Evolutionary conservation across 495 filamentous ascomycete species (phyloP).

Genomic region (Aspergillus asperescens): DNA sequence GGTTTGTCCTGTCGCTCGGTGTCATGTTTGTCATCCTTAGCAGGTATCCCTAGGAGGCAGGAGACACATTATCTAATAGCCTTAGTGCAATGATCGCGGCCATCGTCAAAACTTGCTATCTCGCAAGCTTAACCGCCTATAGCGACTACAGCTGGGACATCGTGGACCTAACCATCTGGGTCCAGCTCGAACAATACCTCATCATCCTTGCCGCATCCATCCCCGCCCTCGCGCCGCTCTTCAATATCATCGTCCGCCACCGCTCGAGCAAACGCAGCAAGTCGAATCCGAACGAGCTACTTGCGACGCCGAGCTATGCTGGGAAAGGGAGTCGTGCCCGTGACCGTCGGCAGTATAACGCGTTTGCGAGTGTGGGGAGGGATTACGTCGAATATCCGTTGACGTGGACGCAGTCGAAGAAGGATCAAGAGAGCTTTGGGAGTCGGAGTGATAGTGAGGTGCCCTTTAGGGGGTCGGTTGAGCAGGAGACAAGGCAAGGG

Average conservation of each 20-base stretch:
- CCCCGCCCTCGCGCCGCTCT: constrained; percentile 10
- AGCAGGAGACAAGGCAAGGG: not conserved
- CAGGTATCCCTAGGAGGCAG: too few relatives aligned
- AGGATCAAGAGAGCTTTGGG: not conserved
- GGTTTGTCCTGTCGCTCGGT: constrained; percentile 12
- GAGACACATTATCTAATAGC: too few relatives aligned
- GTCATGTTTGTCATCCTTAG: constrained; percentile 11
- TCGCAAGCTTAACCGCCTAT: constrained; percentile 1
- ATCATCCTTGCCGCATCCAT: constrained; percentile 15
- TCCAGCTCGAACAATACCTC: constrained; percentile 11
- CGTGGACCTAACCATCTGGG: constrained; percentile 8
- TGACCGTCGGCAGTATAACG: constrained; percentile 1
- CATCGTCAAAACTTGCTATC: constrained; percentile 13
- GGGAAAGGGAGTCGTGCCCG: too few relatives aligned
- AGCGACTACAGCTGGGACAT: constrained; percentile 8
- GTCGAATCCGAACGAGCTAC: not conserved
- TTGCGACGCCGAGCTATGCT: too few relatives aligned
- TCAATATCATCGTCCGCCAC: constrained; percentile 9
- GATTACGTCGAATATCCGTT: constrained; percentile 10
- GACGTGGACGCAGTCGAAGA: not conserved
- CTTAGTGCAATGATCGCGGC: constrained; percentile 15
- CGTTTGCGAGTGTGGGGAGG: constrained; percentile 5
- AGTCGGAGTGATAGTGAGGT: not conserved
- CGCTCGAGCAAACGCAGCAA: constrained; percentile 3
- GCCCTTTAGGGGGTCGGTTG: not conserved